phyloP scores from a whole-genome alignment of 805 yeast genomes.

The Clavispora vitiphila region DNA sequence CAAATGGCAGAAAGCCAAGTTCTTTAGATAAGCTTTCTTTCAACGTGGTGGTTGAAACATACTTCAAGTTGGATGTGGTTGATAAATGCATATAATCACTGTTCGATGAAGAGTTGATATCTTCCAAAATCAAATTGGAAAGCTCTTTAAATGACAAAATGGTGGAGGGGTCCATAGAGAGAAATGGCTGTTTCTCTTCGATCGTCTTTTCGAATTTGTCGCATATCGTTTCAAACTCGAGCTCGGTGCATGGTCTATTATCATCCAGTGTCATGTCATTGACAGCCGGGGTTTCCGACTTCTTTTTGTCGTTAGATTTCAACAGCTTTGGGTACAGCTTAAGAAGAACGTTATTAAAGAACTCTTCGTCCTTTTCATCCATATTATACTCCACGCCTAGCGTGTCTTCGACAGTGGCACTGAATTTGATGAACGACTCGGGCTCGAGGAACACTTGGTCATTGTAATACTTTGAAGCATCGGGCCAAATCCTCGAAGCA shows the following conservation, averaged over 20 bases:
- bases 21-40: slow-evolving; percentile 55
- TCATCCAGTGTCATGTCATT: slow-evolving; percentile 7
- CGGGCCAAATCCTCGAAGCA: slow-evolving; percentile 80
- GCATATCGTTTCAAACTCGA: slow-evolving; percentile 78
- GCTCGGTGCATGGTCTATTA: slow-evolving; percentile 52
- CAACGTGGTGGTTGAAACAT: slow-evolving; percentile 51
- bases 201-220: slow-evolving; percentile 71
- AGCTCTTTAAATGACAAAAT: slow-evolving; percentile 68
- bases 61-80: slow-evolving; percentile 26
- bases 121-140: slow-evolving; percentile 41
- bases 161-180: slow-evolving; percentile 78
- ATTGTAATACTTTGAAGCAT: slow-evolving; percentile 65
- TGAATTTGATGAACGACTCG: slow-evolving; percentile 74
- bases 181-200: slow-evolving; percentile 80
- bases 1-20: slow-evolving; percentile 49
- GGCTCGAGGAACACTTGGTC: slow-evolving; percentile 64
- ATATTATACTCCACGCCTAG: slow-evolving; percentile 79
- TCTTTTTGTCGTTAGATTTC: slow-evolving; percentile 8
- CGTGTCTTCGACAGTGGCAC: slow-evolving; percentile 95
- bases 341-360: slow-evolving; percentile 41
- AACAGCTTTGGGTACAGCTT: slow-evolving; percentile 26
- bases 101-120: slow-evolving; percentile 23
- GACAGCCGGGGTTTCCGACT: slow-evolving; percentile 2
- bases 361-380: slow-evolving; percentile 84
- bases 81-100: slow-evolving; percentile 15